phyloP scores from a whole-genome alignment of 2,329 filamentous ascomycete genomes.

The Teratosphaeria viscida region DNA sequence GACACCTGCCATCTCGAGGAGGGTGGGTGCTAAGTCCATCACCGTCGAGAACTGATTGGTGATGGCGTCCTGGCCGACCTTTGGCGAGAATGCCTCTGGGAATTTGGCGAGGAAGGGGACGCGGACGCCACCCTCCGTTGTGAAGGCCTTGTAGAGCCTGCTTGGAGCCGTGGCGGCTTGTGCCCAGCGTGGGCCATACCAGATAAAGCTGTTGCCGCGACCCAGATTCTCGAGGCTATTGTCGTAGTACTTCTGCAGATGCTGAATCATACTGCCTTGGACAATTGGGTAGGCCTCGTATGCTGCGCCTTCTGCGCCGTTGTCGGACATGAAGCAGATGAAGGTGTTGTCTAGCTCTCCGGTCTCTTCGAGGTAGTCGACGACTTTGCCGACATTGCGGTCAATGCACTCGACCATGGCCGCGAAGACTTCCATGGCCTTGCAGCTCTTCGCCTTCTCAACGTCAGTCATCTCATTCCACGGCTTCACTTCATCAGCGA shows the following conservation, averaged over 20 bases:
- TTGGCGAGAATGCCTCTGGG: conserved; percentile 11
- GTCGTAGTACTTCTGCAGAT: conserved; percentile 48
- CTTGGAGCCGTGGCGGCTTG: conserved; percentile 44
- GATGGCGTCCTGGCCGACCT: conserved; percentile 25
- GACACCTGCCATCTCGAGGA: conserved; percentile 39
- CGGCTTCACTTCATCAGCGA: conserved; percentile 38
- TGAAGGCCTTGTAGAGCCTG: conserved; percentile 37
- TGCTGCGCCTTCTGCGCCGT: conserved; percentile 50
- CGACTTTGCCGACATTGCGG: conserved; percentile 47
- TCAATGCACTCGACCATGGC: conserved; percentile 51
- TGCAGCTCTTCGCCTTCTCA: conserved; percentile 38
- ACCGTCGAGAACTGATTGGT: conserved; percentile 41
- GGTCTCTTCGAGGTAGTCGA: conserved; percentile 45
- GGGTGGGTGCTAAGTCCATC: conserved; percentile 34
- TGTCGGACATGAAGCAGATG: conserved; percentile 54
- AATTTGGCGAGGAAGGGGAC: conserved; percentile 42
- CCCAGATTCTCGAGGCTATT: conserved; percentile 50
- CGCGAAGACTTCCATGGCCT: conserved; percentile 52
- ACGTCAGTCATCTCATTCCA: conserved; percentile 40
- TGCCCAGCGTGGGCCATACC: conserved; percentile 51
- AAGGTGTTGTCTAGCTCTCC: conserved; percentile 55
- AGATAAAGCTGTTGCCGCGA: conserved; percentile 47
- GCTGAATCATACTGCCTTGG: conserved; percentile 42
- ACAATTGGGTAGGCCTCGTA: conserved; percentile 51
- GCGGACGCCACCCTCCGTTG: conserved; percentile 41